Percentiles rank a stretch among this genome's conserved stretches.
Evolutionary conservation across 192 early-diverging fungal genomes (phyloP).

Genomic region (Coemansia sp.): DNA sequence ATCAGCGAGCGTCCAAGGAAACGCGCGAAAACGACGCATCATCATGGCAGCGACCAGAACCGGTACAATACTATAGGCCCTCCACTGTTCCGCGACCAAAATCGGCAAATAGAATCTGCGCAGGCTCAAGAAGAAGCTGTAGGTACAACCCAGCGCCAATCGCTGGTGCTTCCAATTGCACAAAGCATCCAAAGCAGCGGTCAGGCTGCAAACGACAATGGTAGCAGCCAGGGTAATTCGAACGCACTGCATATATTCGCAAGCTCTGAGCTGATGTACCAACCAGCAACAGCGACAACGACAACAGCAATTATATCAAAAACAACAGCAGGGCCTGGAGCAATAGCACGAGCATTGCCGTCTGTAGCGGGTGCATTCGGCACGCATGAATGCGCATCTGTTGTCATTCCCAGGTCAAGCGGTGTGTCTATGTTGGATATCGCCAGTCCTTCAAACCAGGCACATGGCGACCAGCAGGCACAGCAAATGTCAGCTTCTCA

Average conservation of each 20-base stretch:
- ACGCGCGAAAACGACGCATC: not conserved
- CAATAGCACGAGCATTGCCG: not conserved
- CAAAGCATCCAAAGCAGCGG: not conserved
- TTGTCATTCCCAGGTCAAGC: not conserved
- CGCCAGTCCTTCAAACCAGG: not conserved
- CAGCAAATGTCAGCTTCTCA: not conserved
- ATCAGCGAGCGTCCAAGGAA: conserved; percentile 12
- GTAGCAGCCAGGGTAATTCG: not conserved
- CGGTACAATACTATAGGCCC: not conserved
- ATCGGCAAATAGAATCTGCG: not conserved
- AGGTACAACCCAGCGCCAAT: conserved; percentile 1
- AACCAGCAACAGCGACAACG: conserved; percentile 5
- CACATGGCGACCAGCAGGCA: not conserved
- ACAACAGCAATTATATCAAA: conserved; percentile 1
- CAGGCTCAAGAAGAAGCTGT: not conserved
- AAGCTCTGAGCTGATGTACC: not conserved
- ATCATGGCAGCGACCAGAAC: not conserved
- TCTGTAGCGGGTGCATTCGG: not conserved
- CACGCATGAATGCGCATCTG: not conserved
- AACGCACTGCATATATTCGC: not conserved
- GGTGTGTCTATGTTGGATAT: not conserved
- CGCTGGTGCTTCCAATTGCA: not conserved
- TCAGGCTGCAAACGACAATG: not conserved
- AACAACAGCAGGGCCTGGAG: not conserved
- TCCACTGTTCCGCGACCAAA: not conserved